A percentile compares a stretch with the other conserved stretches of the same genome.
Evolutionary conservation across 2,329 filamentous ascomycete genomes (phyloP).

Genomic region (Diaporthe ilicicola): DNA sequence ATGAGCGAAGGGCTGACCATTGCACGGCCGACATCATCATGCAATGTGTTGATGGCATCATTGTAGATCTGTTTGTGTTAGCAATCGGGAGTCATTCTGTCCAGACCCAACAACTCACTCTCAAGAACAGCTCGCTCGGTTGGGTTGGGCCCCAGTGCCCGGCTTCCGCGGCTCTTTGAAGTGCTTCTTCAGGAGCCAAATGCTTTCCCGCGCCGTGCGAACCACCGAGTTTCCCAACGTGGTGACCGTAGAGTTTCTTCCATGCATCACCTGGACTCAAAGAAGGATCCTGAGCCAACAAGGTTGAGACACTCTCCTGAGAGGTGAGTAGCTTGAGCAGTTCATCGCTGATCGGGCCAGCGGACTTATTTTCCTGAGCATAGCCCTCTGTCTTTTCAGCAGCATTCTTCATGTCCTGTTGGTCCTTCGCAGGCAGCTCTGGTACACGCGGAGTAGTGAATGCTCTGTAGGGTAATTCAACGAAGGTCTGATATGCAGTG

Average conservation of each 20-base stretch:
- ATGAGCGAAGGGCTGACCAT: constrained; percentile 62
- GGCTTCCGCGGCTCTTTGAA: constrained; percentile 65
- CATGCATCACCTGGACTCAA: constrained; percentile 63
- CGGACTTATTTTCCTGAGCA: constrained; percentile 16
- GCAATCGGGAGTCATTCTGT: not conserved
- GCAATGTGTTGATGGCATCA: constrained; percentile 66
- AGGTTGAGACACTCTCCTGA: constrained; percentile 63
- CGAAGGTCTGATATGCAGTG: constrained; percentile 40
- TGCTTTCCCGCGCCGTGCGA: constrained; percentile 36
- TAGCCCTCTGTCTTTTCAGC: constrained; percentile 12
- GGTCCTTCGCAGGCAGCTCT: constrained; percentile 8
- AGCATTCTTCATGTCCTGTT: not conserved
- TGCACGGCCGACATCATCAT: constrained; percentile 58
- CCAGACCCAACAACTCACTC: constrained; percentile 46
- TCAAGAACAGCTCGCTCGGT: constrained; percentile 74
- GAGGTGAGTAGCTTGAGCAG: constrained; percentile 62
- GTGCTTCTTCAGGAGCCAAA: constrained; percentile 47
- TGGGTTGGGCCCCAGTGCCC: constrained; percentile 71
- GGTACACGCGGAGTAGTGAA: constrained; percentile 40
- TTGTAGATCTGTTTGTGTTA: constrained; percentile 63
- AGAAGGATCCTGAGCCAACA: constrained; percentile 61
- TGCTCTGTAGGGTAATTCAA: constrained; percentile 43
- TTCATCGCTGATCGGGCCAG: constrained; percentile 49
- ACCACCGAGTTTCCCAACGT: constrained; percentile 33
- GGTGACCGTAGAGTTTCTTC: constrained; percentile 60